Conservation (phyloP, 2,329 filamentous ascomycete genomes). For the Aciculosporium take region DNA sequence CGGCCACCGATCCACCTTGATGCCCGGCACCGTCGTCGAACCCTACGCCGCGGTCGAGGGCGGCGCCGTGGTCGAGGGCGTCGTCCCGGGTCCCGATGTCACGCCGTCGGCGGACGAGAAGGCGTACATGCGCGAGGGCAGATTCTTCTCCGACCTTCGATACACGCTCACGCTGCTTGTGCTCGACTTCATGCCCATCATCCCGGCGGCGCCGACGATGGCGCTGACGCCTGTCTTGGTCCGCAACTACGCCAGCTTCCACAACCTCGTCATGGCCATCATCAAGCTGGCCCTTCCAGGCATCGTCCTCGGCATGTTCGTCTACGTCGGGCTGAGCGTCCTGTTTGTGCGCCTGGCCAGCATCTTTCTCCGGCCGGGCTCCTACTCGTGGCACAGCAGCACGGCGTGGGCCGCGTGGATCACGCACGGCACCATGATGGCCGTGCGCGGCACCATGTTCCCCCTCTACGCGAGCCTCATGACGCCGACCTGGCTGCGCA, state of each 20-base stretch:
- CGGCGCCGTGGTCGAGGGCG: constrained; percentile 8
- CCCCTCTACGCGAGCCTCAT: constrained; percentile 11
- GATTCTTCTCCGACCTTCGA: constrained; percentile 3
- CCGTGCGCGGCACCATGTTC: constrained; percentile 7
- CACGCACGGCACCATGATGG: constrained; percentile 8
- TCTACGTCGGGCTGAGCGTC: constrained; percentile 1
- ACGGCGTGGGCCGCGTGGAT: constrained; percentile 11
- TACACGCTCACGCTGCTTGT: constrained; percentile 7
- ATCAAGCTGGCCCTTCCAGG: constrained; percentile 7
- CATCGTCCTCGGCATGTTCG: constrained; percentile 4
- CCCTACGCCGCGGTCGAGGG: constrained; percentile 8
- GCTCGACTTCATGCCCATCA: constrained; percentile 8
- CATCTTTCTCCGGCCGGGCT: constrained; percentile 7
- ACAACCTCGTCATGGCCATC: constrained; percentile 2
- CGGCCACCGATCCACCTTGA: constrained; percentile 9
- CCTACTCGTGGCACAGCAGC: constrained; percentile 10
- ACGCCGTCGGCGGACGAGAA: constrained; percentile 2
- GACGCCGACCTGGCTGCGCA: constrained; percentile 9
- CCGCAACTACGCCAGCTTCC: constrained; percentile 7
- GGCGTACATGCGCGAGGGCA: not conserved
- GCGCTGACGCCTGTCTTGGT: constrained; percentile 7
- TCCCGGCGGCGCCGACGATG: constrained; percentile 6
- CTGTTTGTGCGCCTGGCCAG: constrained; percentile 6
- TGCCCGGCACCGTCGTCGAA: constrained; percentile 9
- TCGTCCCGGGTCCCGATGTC: constrained; percentile 2